These are phyloP conservation scores for Trichoderma afroharzianum DNA, from an alignment of 2,329 filamentous ascomycete species.

Conservation along the genomic window DNA sequence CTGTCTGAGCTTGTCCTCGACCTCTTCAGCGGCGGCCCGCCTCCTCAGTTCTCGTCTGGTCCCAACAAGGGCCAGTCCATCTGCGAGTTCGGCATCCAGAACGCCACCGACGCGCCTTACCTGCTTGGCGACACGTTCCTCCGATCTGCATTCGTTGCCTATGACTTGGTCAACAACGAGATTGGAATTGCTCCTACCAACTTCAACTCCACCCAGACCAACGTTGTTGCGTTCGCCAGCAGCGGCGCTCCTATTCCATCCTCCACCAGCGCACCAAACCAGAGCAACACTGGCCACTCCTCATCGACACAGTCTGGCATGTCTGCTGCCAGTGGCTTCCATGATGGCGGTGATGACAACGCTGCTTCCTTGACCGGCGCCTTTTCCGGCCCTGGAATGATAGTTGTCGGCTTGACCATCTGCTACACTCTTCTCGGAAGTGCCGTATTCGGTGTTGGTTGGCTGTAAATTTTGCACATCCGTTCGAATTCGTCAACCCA, in stretches of 20 bases:
- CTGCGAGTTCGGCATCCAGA: slow-evolving; percentile 57
- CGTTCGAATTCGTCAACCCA: background rate
- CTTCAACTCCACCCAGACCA: slow-evolving; percentile 50
- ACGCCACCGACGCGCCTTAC: slow-evolving; percentile 40
- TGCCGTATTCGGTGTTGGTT: slow-evolving; percentile 16
- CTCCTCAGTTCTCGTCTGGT: slow-evolving; percentile 38
- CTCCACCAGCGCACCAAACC: slow-evolving; percentile 41
- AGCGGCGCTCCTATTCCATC: slow-evolving; percentile 49
- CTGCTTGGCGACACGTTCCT: slow-evolving; percentile 58
- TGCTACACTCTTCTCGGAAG: slow-evolving; percentile 23
- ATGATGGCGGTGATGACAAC: slow-evolving; percentile 19
- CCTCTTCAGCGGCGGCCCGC: slow-evolving; percentile 33
- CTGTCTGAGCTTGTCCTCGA: slow-evolving; percentile 57
- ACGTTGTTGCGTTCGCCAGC: slow-evolving; percentile 49
- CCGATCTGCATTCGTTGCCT: slow-evolving; percentile 58
- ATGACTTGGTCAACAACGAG: slow-evolving; percentile 56
- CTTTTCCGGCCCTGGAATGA: slow-evolving; percentile 20
- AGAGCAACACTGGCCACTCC: slow-evolving; percentile 24
- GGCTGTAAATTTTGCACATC: background rate
- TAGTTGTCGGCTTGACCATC: slow-evolving; percentile 22
- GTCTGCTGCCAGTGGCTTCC: slow-evolving; percentile 34
- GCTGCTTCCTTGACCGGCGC: slow-evolving; percentile 19
- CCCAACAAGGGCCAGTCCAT: slow-evolving; percentile 42
- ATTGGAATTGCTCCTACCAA: slow-evolving; percentile 52
- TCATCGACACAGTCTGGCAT: slow-evolving; percentile 22